phyloP scores from a whole-genome alignment of 2,329 filamentous ascomycete species.

The Thelonectria rubi region DNA sequence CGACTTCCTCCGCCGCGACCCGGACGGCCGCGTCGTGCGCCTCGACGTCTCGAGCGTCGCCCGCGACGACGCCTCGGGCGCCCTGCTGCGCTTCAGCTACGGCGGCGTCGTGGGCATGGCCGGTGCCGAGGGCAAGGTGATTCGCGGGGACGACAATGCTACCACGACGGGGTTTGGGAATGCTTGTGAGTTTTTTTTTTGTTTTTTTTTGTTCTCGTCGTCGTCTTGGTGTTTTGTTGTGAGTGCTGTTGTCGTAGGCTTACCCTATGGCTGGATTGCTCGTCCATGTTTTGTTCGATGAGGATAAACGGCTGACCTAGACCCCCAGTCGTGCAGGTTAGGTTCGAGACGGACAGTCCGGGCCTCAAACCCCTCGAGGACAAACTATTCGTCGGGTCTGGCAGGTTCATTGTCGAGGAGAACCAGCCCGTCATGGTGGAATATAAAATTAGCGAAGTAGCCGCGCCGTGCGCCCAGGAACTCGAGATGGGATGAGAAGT shows the following conservation, averaged over 20 bases:
- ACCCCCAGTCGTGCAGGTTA: conserved; percentile 47
- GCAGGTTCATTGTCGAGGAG: conserved; percentile 51
- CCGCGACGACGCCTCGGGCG: conserved; percentile 44
- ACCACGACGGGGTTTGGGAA: conserved; percentile 52
- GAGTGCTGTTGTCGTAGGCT: background rate
- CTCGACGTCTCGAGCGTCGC: conserved; percentile 51
- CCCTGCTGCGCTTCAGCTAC: conserved; percentile 50
- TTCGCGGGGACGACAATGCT: conserved; percentile 47
- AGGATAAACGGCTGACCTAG: conserved; percentile 11
- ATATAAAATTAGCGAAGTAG: conserved; percentile 55
- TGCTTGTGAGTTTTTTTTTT: conserved; percentile 46
- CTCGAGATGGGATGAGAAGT: conserved; percentile 13
- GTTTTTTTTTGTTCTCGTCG: background rate
- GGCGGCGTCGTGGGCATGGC: conserved; percentile 50
- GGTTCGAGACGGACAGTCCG: conserved; percentile 50
- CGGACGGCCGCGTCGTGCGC: conserved; percentile 48
- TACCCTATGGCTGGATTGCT: conserved; percentile 2
- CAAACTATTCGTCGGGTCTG: conserved; percentile 53
- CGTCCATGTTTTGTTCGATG: too few species aligned
- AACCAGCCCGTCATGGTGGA: conserved; percentile 49
- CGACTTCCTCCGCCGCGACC: conserved; percentile 53
- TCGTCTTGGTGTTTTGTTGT: background rate
- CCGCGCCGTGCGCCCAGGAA: conserved; percentile 35
- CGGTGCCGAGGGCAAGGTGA: conserved; percentile 46
- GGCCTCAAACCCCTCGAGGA: conserved; percentile 48